Evolutionary conservation across 768 basidiomycete species (phyloP).

Genomic region (Tylopilus subfusipes): DNA sequence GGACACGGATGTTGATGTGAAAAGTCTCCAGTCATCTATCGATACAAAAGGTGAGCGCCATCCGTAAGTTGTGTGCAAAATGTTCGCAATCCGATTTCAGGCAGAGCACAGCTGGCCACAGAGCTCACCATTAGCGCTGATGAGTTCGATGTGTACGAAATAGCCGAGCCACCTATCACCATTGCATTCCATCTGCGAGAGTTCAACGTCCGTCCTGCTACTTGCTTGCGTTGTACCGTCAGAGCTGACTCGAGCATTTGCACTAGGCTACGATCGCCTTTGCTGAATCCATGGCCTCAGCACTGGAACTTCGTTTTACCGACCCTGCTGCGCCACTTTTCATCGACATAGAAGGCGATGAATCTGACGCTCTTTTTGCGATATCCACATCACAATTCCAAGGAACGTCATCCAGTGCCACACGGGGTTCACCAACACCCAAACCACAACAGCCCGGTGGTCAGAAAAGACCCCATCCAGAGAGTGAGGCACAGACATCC

Average conservation of each 20-base stretch:
- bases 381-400: conserved; percentile 72
- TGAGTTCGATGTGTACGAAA: conserved; percentile 77
- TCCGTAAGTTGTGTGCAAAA: neutral
- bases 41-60: conserved; percentile 55
- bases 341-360: conserved; percentile 71
- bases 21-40: conserved; percentile 61
- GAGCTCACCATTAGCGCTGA: conserved; percentile 73
- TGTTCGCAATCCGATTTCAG: conserved; percentile 33
- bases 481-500: conserved; percentile 27
- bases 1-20: conserved; percentile 62
- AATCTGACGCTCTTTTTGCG: conserved; percentile 63
- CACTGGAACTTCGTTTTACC: conserved; percentile 72
- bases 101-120: conserved; percentile 62
- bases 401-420: conserved; percentile 22
- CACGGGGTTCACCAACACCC: conserved; percentile 18
- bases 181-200: conserved; percentile 81
- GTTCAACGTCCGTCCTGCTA: conserved; percentile 56
- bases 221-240: neutral
- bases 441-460: conserved; percentile 7
- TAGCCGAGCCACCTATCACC: conserved; percentile 58
- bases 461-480: conserved; percentile 22
- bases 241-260: neutral
- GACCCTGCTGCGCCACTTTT: conserved; percentile 71
- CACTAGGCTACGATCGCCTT: conserved; percentile 73
- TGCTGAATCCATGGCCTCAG: conserved; percentile 64